A percentile compares a stretch with the other conserved stretches of the same genome.
phyloP scores from a whole-genome alignment of 2,329 filamentous ascomycete genomes.

The Aphanoascus verrucosus region DNA sequence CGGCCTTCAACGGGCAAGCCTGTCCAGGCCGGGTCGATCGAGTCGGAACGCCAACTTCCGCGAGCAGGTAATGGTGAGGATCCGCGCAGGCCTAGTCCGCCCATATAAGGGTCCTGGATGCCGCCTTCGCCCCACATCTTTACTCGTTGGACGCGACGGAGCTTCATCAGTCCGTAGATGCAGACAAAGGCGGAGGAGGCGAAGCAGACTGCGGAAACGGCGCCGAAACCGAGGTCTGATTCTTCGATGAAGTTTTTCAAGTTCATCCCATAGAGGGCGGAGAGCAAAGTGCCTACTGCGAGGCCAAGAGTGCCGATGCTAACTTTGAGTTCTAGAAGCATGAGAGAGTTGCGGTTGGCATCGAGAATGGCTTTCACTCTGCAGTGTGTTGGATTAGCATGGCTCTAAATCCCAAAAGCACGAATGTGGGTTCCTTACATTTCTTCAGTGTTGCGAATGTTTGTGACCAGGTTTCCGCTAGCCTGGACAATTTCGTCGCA shows the following conservation, averaged over 20 bases:
- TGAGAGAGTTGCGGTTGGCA: constrained; percentile 93
- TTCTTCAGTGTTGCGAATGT: constrained; percentile 95
- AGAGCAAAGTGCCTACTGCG: constrained; percentile 86
- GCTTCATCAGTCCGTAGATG: constrained; percentile 69
- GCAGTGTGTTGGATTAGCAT: constrained; percentile 17
- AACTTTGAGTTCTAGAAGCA: constrained; percentile 94
- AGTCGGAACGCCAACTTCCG: constrained; percentile 14
- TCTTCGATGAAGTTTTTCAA: constrained; percentile 98
- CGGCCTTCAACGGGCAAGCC: constrained; percentile 11
- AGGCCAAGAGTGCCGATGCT: constrained; percentile 91
- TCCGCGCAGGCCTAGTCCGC: constrained; percentile 8
- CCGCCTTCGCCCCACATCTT: constrained; percentile 65
- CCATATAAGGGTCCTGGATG: constrained; percentile 15
- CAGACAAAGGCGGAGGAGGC: constrained; percentile 67
- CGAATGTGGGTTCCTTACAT: constrained; percentile 49
- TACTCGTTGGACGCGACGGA: constrained; percentile 76
- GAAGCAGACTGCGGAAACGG: constrained; percentile 60
- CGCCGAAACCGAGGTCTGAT: constrained; percentile 71
- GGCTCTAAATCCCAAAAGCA: not conserved
- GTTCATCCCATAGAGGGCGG: constrained; percentile 99
- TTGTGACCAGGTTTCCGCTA: constrained; percentile 81
- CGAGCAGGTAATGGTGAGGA: constrained; percentile 2
- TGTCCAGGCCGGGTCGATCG: constrained; percentile 12
- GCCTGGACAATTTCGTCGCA: constrained; percentile 97
- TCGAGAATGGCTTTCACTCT: constrained; percentile 95